phyloP scores from a whole-genome alignment of 768 basidiomycete species.

The Pisolithus sp. region DNA sequence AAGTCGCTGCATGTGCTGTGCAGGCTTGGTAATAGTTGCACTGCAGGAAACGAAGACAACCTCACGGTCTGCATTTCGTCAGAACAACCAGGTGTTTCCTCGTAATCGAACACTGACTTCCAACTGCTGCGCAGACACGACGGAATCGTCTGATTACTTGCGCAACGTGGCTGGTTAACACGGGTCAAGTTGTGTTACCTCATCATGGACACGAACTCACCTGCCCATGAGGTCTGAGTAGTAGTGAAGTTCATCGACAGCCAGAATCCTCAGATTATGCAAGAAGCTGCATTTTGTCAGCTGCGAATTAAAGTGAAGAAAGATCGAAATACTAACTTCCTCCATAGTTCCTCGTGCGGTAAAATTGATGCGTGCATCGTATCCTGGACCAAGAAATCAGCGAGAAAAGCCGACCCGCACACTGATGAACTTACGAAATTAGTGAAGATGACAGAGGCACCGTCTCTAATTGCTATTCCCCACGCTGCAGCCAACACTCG shows the following conservation, averaged over 20 bases:
- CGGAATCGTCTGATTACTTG: conserved; percentile 71
- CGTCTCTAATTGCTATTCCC: conserved; percentile 56
- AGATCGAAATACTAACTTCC: conserved; percentile 40
- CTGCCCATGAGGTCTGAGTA: conserved; percentile 79
- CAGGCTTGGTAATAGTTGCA: conserved; percentile 77
- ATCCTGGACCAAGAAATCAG: conserved; percentile 42
- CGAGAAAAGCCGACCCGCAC: not conserved
- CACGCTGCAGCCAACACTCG: not conserved
- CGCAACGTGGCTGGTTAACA: conserved; percentile 61
- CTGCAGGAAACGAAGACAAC: conserved; percentile 77
- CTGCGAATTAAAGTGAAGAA: not conserved
- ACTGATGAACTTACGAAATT: conserved; percentile 61
- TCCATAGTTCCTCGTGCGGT: conserved; percentile 80
- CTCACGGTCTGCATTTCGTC: conserved; percentile 34
- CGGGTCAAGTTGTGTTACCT: not conserved
- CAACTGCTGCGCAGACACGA: conserved; percentile 67
- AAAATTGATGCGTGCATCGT: conserved; percentile 82
- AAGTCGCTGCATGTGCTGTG: conserved; percentile 67
- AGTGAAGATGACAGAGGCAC: conserved; percentile 77
- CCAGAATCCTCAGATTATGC: conserved; percentile 68
- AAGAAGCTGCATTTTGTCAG: conserved; percentile 49
- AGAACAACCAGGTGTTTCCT: not conserved
- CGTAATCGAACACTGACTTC: conserved; percentile 45
- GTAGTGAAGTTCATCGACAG: conserved; percentile 83
- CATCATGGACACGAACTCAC: conserved; percentile 28